A percentile compares a stretch with the other conserved stretches of the same genome.
phyloP scores from a whole-genome alignment of 805 yeast species.

The Saccharomyces jurei region DNA sequence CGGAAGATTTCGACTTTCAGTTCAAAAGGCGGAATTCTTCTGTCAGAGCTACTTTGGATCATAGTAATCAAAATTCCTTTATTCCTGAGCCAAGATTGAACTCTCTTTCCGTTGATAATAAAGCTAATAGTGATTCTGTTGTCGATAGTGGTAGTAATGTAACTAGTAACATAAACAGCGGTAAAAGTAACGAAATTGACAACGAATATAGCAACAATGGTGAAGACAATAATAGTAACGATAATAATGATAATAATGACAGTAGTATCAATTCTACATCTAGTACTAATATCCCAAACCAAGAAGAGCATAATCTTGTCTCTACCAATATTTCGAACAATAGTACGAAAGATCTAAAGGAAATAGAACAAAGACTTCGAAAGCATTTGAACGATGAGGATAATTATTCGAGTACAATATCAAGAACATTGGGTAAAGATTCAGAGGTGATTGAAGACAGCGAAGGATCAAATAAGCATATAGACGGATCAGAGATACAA shows the following conservation, averaged over 20 bases:
- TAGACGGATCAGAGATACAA: background rate
- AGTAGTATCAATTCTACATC: background rate
- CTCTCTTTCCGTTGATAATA: conserved; percentile 2
- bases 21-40: conserved; percentile 29
- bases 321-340: background rate
- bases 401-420: background rate
- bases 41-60: conserved; percentile 19
- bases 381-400: conserved; percentile 7
- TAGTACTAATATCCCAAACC: background rate
- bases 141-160: background rate
- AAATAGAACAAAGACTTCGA: conserved; percentile 3
- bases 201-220: conserved; percentile 1
- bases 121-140: background rate
- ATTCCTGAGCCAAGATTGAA: conserved; percentile 11
- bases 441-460: background rate
- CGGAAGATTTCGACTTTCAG: conserved; percentile 28
- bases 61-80: conserved; percentile 6
- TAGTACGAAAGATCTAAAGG: background rate
- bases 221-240: conserved; percentile 4
- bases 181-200: conserved; percentile 2
- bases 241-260: conserved; percentile 4
- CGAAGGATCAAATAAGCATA: background rate
- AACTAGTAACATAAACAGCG: conserved; percentile 1
- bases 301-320: background rate
- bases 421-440: background rate